Evolutionary conservation across 2,329 filamentous ascomycete genomes (phyloP).

Genomic region (Venturia carpophila): DNA sequence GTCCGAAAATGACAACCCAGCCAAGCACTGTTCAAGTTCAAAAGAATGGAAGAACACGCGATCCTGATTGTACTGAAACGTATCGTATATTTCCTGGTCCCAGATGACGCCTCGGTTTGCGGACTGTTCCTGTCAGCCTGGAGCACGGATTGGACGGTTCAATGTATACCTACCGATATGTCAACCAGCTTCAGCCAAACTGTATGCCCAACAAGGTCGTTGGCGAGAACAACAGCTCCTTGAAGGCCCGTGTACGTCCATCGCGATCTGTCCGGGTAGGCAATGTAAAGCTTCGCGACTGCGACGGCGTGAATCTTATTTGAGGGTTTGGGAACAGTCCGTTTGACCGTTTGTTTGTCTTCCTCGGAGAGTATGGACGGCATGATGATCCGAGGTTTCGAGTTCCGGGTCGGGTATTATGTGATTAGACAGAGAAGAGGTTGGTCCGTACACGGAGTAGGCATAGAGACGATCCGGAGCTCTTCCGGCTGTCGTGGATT

Average conservation of each 20-base stretch:
- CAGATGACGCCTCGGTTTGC: slow-evolving; percentile 79
- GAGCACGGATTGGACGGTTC: neutral
- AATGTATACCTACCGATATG: slow-evolving; percentile 64
- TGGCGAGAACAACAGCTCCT: slow-evolving; percentile 82
- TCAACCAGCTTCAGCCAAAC: slow-evolving; percentile 98
- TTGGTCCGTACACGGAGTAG: slow-evolving; percentile 1
- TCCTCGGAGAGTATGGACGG: slow-evolving; percentile 73
- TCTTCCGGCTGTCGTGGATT: neutral
- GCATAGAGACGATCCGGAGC: neutral
- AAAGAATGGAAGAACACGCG: slow-evolving; percentile 97
- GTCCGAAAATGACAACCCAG: slow-evolving; percentile 84
- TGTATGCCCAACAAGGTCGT: slow-evolving; percentile 89
- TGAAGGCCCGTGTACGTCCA: slow-evolving; percentile 95
- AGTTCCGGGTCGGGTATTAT: slow-evolving; percentile 5
- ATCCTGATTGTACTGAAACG: slow-evolving; percentile 92
- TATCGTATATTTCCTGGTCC: slow-evolving; percentile 97
- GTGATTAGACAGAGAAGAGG: slow-evolving; percentile 10
- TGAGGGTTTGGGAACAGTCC: slow-evolving; percentile 81
- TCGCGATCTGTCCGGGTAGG: slow-evolving; percentile 74
- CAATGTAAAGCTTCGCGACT: slow-evolving; percentile 87
- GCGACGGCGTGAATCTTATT: slow-evolving; percentile 98
- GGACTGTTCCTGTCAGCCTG: slow-evolving; percentile 43
- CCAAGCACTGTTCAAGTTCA: slow-evolving; percentile 86
- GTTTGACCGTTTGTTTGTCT: slow-evolving; percentile 94
- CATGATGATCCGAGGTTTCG: slow-evolving; percentile 28